Evolutionary conservation across 1,284 basidiomycete genomes (phyloP).

Genomic region (Phylloboletellus chloephorus): DNA sequence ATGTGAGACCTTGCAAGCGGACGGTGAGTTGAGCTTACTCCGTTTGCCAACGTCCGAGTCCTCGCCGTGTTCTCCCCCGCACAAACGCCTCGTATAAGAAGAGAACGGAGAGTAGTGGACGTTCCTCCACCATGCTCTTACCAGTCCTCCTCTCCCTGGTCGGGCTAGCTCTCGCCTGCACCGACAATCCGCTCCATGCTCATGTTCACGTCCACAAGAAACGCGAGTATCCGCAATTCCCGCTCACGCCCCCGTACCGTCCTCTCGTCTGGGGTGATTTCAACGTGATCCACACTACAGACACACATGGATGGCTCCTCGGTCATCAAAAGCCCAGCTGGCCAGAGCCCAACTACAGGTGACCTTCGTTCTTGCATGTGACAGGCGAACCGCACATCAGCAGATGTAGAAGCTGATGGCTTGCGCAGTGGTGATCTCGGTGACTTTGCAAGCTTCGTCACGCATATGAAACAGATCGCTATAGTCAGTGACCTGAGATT

Average conservation of each 20-base stretch:
- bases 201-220: constrained; percentile 36
- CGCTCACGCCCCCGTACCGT: constrained; percentile 50
- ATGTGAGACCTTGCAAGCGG: too few relatives aligned
- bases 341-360: constrained; percentile 75
- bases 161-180: constrained; percentile 21
- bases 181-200: constrained; percentile 10
- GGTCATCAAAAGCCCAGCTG: constrained; percentile 65
- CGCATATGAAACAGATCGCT: constrained; percentile 75
- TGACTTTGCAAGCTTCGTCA: constrained; percentile 75
- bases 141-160: constrained; percentile 15
- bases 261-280: constrained; percentile 73
- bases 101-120: too few relatives aligned
- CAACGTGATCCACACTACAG: constrained; percentile 73
- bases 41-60: too few relatives aligned
- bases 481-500: constrained; percentile 32
- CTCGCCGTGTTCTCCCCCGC: too few relatives aligned
- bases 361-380: constrained; percentile 9
- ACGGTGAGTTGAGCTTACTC: too few relatives aligned
- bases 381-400: background rate
- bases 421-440: constrained; percentile 62
- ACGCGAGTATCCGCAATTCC: constrained; percentile 40
- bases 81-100: too few relatives aligned
- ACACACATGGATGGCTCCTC: constrained; percentile 76
- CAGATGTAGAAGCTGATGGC: constrained; percentile 7
- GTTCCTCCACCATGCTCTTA: constrained; percentile 15